Percentiles rank a stretch among this genome's conserved stretches.
These are phyloP conservation scores for Microbotryomycetes sp. DNA, from an alignment of 1,284 basidiomycete species.

Conservation along the genomic window DNA sequence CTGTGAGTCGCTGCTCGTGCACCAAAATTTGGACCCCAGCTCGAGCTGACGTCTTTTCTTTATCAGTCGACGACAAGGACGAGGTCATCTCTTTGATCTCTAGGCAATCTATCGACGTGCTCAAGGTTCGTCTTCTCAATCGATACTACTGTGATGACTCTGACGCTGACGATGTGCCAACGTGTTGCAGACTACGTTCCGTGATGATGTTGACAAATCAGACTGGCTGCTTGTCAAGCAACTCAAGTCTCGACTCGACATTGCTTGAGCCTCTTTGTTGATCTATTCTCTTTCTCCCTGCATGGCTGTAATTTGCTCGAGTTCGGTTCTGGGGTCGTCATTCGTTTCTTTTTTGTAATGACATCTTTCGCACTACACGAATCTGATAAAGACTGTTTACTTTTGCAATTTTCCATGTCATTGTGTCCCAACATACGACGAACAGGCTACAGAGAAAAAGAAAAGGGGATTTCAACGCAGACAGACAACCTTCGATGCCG, in stretches of 20 bases:
- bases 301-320: no score
- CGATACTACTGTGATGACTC: constrained; percentile 1
- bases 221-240: constrained; percentile 93
- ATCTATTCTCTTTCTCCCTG: no score
- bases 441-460: no score
- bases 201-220: constrained; percentile 79
- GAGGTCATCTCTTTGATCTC: constrained; percentile 86
- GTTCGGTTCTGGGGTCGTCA: no score
- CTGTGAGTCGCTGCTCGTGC: constrained; percentile 17
- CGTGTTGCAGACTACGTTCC: constrained; percentile 64
- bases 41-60: not conserved
- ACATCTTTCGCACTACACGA: no score
- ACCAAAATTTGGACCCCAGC: not conserved
- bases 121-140: constrained; percentile 53
- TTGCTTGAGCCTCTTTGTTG: no score
- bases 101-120: constrained; percentile 85
- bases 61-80: constrained; percentile 78
- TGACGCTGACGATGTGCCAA: constrained; percentile 19
- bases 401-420: no score
- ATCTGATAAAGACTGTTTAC: no score
- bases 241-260: constrained; percentile 69
- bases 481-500: not conserved
- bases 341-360: no score
- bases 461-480: not conserved
- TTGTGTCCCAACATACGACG: no score